phyloP scores from a whole-genome alignment of 805 yeast species.

The Torulaspora maleeae region DNA sequence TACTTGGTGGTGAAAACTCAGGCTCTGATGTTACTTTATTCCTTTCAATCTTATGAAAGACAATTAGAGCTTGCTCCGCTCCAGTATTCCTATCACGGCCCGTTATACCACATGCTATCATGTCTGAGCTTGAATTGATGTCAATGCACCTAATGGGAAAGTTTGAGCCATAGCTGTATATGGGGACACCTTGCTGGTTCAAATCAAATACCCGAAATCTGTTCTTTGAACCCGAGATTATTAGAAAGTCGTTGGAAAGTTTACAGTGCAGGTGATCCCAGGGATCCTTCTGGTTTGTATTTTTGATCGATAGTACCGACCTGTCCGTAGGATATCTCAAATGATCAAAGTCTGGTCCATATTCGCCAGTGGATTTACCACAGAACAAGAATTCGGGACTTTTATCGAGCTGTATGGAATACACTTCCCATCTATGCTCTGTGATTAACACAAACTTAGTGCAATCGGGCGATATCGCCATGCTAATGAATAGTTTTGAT shows the following conservation, averaged over 20 bases:
- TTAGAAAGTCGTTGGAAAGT: conserved; percentile 52
- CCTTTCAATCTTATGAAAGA: conserved; percentile 44
- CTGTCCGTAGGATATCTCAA: conserved; percentile 29
- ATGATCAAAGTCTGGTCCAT: conserved; percentile 47
- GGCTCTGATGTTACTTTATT: conserved; percentile 19
- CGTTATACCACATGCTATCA: conserved; percentile 76
- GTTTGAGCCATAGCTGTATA: conserved; percentile 63
- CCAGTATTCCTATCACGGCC: conserved; percentile 68
- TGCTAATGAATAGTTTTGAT: conserved; percentile 47
- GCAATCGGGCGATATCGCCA: conserved; percentile 61
- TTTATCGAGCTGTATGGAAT: conserved; percentile 39
- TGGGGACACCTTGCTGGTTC: conserved; percentile 50
- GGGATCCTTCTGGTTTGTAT: conserved; percentile 25
- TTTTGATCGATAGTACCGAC: conserved; percentile 4
- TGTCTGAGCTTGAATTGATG: conserved; percentile 56
- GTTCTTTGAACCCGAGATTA: conserved; percentile 69
- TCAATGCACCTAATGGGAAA: conserved; percentile 79
- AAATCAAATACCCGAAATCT: conserved; percentile 62
- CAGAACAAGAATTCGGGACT: conserved; percentile 58
- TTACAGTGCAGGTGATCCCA: conserved; percentile 63
- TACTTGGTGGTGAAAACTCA: conserved; percentile 49
- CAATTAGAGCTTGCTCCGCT: conserved; percentile 71
- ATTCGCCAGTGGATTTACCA: conserved; percentile 67
- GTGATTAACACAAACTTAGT: conserved; percentile 61
- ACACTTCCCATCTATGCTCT: conserved; percentile 72